Base-by-base conservation (phyloP, 176 grass and related monocot genomes). In the Musa troglodytarum region DNA sequence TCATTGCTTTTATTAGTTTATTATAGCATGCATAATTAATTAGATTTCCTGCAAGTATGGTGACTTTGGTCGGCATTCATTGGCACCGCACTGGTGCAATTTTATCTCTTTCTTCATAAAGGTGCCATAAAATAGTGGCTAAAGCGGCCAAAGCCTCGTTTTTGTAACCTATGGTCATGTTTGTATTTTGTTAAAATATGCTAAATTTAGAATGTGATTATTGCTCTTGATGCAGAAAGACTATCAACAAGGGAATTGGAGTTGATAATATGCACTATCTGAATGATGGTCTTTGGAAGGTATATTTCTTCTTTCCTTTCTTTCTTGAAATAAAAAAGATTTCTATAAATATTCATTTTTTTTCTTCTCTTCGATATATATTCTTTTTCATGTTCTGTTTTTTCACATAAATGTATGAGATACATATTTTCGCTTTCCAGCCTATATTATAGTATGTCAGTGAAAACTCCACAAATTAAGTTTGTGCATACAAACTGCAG, bases 231-330 rank as follows among this genome's bases (percentile, higher is more conserved):
- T 85, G 73, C 81, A 99, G 95, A 76, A 91, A 76, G 69, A 89
- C 86, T 75, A 87, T 99, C 74, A 94, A 99, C 84, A 99, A 91
- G 75, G 95, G 95, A 73, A 99, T 99, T 87, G 95, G 86, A 76
- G 95, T 99, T 68, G 95, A 94, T 77, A 99, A 91, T 54, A 94
- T 99, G 95, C 95, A 99, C 78, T 99, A 94, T 73, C 86, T 99
- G 19, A 99, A 99, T 83, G 95, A 99, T 77, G 95, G 95, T 57
- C 74, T 99, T 65, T 99, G 95, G 95, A 99, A 99, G 95, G 95
- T 99, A 84, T 43, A 43, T 43, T 43, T 43, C 3, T 74, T 68
- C 83, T 10, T 52, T 51, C 53, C 10, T 17, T 28, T 63, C 61
- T 53, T n/a, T 72, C 4, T 87, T 20, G 11, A 24, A 43, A 43